Evolutionary conservation across 106 monocot species (phyloP), one percentile per base, ranked within the genome.

Genomic region (Dendrobium huoshanense): DNA sequence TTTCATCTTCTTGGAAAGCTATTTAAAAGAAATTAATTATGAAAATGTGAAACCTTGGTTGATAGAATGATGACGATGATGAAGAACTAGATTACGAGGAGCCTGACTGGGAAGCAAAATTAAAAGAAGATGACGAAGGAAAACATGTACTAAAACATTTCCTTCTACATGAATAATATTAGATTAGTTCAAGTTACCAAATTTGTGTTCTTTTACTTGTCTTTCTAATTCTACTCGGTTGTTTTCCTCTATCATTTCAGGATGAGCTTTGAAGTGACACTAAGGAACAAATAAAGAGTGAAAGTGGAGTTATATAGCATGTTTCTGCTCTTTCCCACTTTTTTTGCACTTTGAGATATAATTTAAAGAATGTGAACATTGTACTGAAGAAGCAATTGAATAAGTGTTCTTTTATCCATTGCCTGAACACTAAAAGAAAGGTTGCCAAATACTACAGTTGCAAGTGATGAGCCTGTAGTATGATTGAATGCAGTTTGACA

Each of bases 61-160:
- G 25, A 76, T 5, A 76, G 76, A 49, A 76, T 3, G 25, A 76
- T 49, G 49, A 49, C 4, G 76, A 76, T 49, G 76, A 76, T 27
- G 76, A 76, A 19, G 76, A 76, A 51, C 76, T 4, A 13, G 76
- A 48, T 51, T 5, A 24, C 7, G 48, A 76, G 27, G 76, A 76
- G 51, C 17, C 76, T 16, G 76, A 76, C n/a, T 49, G 49, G 76
- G 76, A 76, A 47, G 76, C 76, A 76, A 76, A 76, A 27, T 27
- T 76, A 49, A 76, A 27, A 27, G 76, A 76, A 76, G 76, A 76
- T 29, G 76, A 76, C 6, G 76, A 76, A 49, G 49, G 49, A 10
- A 49, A 76, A 76, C 76, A 76, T 76, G 76, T 76, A 76, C 17
- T 76, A 1, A 18, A 75, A 22, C 41, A 24, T 49, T 49, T 76